phyloP scores from a whole-genome alignment of 1,139 yeast genomes.

The Yamadazyma pseudoaaseri region DNA sequence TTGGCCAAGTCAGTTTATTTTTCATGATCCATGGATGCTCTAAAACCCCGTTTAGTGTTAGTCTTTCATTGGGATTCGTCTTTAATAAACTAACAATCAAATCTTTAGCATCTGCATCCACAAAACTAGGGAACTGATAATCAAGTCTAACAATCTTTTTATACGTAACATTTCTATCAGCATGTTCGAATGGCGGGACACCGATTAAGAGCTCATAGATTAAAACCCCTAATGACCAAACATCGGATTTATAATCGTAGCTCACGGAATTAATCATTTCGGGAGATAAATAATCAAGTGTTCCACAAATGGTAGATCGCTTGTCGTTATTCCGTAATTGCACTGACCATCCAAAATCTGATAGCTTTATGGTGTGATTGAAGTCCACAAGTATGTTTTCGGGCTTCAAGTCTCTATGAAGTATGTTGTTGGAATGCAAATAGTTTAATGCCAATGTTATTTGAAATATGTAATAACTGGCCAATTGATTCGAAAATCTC shows the following conservation, averaged over 20 bases:
- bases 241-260: constrained; percentile 78
- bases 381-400: constrained; percentile 80
- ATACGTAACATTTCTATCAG: constrained; percentile 70
- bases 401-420: constrained; percentile 92
- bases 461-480: constrained; percentile 79
- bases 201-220: constrained; percentile 88
- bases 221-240: constrained; percentile 91
- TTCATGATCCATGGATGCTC: constrained; percentile 81
- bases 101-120: constrained; percentile 75
- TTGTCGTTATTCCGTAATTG: constrained; percentile 22
- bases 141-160: constrained; percentile 77
- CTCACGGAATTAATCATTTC: constrained; percentile 87
- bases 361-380: constrained; percentile 71
- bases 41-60: constrained; percentile 58
- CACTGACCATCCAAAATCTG: constrained; percentile 98
- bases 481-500: constrained; percentile 67
- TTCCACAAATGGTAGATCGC: constrained; percentile 89
- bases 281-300: constrained; percentile 91
- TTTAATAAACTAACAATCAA: constrained; percentile 60
- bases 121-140: constrained; percentile 64
- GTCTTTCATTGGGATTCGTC: constrained; percentile 67
- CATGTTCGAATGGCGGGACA: constrained; percentile 87
- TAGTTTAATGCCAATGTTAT: constrained; percentile 77
- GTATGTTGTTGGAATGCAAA: constrained; percentile 73
- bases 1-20: constrained; percentile 51